Evolutionary conservation across 2,329 filamentous ascomycete genomes (phyloP).

Genomic region (Ceratocystis papillata): DNA sequence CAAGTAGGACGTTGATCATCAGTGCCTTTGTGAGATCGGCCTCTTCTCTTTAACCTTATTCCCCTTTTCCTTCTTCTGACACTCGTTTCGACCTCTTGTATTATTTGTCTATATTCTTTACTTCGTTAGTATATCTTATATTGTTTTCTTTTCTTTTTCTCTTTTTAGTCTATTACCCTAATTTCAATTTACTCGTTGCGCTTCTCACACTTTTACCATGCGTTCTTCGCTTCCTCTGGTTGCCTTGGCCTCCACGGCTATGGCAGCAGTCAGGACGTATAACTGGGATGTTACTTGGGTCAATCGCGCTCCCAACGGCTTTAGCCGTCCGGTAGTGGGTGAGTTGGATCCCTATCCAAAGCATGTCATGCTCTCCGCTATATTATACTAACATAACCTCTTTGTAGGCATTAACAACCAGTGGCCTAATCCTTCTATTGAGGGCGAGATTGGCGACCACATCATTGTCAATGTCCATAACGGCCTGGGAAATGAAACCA

Average conservation of each 20-base stretch:
- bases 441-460: slow-evolving; percentile 32
- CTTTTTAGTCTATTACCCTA: neutral
- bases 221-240: neutral
- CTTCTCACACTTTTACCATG: slow-evolving; percentile 11
- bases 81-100: neutral
- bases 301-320: slow-evolving; percentile 22
- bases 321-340: slow-evolving; percentile 25
- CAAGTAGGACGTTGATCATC: neutral
- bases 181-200: neutral
- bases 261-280: slow-evolving; percentile 20
- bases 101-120: neutral
- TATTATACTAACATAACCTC: neutral
- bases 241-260: slow-evolving; percentile 14
- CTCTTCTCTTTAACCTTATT: neutral
- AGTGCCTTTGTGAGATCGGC: slow-evolving; percentile 5
- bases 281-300: slow-evolving; percentile 25
- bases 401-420: slow-evolving; percentile 32
- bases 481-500: slow-evolving; percentile 42
- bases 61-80: slow-evolving; percentile 5
- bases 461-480: slow-evolving; percentile 42
- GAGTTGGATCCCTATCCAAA: neutral
- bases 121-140: neutral
- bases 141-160: no score
- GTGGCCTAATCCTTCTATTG: slow-evolving; percentile 18
- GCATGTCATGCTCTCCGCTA: neutral